phyloP scores from a whole-genome alignment of 208 protist species.

The Acanthamoeba sp. region DNA sequence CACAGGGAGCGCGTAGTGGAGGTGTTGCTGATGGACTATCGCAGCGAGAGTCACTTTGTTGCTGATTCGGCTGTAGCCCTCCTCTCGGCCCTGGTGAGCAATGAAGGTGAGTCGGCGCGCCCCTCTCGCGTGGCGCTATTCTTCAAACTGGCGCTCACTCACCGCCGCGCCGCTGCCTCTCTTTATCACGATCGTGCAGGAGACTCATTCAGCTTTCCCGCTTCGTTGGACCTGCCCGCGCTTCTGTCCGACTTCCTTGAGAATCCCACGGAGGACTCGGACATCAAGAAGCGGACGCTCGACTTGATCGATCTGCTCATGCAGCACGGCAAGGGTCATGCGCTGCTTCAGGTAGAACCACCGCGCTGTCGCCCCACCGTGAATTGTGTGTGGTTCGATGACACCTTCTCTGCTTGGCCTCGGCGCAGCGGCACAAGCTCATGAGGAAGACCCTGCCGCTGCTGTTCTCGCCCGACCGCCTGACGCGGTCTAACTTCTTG shows the following conservation, averaged over 20 bases:
- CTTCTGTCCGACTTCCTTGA: constrained; percentile 3
- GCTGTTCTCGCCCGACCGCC: not conserved
- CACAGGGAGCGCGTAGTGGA: not conserved
- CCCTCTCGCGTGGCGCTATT: not conserved
- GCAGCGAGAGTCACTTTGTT: not conserved
- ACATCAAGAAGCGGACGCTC: constrained; percentile 14
- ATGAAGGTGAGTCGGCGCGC: not conserved
- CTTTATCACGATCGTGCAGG: no score
- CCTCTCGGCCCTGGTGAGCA: not conserved
- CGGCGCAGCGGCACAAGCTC: not conserved
- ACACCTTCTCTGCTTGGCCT: not conserved
- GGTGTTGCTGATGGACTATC: not conserved
- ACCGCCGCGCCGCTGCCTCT: no score
- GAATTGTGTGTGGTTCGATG: not conserved
- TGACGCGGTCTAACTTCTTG: not conserved
- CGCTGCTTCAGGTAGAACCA: not conserved
- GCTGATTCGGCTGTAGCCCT: not conserved
- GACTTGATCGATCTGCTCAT: constrained; percentile 19
- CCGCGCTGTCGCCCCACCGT: not conserved
- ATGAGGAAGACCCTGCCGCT: not conserved
- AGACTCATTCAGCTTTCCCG: not conserved
- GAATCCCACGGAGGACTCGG: not conserved
- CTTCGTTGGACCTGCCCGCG: not conserved
- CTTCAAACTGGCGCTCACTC: not conserved
- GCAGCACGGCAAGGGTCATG: not conserved